Conservation (phyloP, 805 yeast species). For the Vanderwaltozyma polyspora region DNA sequence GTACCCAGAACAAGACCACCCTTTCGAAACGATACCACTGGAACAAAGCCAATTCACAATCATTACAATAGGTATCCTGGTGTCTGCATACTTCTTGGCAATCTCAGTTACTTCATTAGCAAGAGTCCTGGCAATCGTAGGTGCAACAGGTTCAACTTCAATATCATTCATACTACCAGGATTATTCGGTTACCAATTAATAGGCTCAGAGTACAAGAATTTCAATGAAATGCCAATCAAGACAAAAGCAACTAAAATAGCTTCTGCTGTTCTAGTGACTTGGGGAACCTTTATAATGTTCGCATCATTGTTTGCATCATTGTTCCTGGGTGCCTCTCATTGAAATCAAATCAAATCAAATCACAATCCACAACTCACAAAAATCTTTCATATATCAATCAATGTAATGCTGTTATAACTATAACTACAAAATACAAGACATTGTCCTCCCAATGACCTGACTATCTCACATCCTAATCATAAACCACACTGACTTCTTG, state of each 20-base stretch:
- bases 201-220: conserved; percentile 13
- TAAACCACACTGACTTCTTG: no score
- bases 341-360: no score
- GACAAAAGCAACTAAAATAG: conserved; percentile 26
- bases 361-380: background rate
- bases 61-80: conserved; percentile 38
- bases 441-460: no score
- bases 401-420: no score
- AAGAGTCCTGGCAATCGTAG: conserved; percentile 59
- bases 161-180: conserved; percentile 75
- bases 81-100: conserved; percentile 45
- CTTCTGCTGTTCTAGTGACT: conserved; percentile 30
- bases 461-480: no score
- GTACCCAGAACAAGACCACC: conserved; percentile 9
- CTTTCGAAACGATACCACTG: background rate
- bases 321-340: conserved; percentile 21
- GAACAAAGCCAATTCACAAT: conserved; percentile 13
- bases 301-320: conserved; percentile 35
- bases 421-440: no score
- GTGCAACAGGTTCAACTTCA: conserved; percentile 75
- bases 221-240: conserved; percentile 14
- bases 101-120: conserved; percentile 53
- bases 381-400: background rate
- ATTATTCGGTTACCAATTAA: conserved; percentile 44
- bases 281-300: conserved; percentile 46